These are phyloP conservation scores for Apophysomyces elegans DNA, from an alignment of 371 early-diverging fungal species.

Conservation along the genomic window DNA sequence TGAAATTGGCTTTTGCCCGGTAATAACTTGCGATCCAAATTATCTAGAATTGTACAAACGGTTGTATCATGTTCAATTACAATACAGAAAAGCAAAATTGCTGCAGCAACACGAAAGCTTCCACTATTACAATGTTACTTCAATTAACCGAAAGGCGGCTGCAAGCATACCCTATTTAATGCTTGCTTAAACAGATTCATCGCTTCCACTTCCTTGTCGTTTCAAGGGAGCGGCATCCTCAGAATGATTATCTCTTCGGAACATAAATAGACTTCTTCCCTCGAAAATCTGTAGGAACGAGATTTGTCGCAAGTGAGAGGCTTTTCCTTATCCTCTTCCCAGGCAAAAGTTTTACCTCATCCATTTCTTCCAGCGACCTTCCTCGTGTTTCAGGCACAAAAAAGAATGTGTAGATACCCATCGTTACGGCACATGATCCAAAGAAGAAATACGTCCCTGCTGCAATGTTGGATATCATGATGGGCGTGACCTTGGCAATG, in stretches of 20 bases:
- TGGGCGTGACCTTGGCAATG: conserved; percentile 53
- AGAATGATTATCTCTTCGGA: background rate
- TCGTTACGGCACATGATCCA: conserved; percentile 47
- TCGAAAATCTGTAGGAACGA: background rate
- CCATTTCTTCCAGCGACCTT: conserved; percentile 65
- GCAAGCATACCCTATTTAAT: no score
- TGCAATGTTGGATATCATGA: conserved; percentile 49
- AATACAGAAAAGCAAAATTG: no score
- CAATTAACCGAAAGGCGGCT: no score
- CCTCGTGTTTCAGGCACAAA: conserved; percentile 71
- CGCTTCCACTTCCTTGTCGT: no score
- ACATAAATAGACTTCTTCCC: conserved; percentile 2
- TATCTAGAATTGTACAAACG: no score
- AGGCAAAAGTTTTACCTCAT: conserved; percentile 17
- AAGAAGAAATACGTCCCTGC: conserved; percentile 62
- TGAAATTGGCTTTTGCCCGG: no score
- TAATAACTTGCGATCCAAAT: no score
- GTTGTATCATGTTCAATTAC: no score
- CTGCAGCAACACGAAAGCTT: no score
- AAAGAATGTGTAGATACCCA: conserved; percentile 48
- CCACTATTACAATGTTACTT: no score
- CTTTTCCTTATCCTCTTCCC: background rate
- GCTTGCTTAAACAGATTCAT: no score
- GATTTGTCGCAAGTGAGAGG: background rate
- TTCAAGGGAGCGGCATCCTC: no score